Evolutionary conservation across 805 yeast genomes (phyloP).

Genomic region (Pachysolen tannophilus): DNA sequence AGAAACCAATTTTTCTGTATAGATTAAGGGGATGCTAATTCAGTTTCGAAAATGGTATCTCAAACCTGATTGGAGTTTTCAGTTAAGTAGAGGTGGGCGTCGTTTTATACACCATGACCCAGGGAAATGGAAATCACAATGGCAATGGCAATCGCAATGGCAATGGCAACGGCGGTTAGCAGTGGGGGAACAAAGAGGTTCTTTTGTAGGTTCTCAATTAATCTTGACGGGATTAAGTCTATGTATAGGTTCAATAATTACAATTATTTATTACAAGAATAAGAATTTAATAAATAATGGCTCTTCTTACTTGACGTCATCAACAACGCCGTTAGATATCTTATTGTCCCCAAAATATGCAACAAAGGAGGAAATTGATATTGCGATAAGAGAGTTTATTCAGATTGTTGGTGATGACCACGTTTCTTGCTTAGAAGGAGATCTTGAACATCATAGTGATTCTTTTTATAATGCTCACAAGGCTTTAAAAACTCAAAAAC

Average conservation of each 20-base stretch:
- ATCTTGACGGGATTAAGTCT: too few relatives aligned
- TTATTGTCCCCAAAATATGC: slow-evolving; percentile 42
- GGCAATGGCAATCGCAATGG: too few relatives aligned
- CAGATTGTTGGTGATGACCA: slow-evolving; percentile 41
- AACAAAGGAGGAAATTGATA: slow-evolving; percentile 26
- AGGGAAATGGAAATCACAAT: too few relatives aligned
- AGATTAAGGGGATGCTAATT: too few relatives aligned
- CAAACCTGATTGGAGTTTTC: too few relatives aligned
- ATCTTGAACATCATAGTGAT: slow-evolving; percentile 48
- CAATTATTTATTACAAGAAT: background rate
- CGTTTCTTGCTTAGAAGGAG: slow-evolving; percentile 31
- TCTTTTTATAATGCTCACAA: slow-evolving; percentile 63
- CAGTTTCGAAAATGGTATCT: too few relatives aligned
- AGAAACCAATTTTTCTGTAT: too few relatives aligned
- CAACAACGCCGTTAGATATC: slow-evolving; percentile 9
- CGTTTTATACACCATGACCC: too few relatives aligned
- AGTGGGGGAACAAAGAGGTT: too few relatives aligned
- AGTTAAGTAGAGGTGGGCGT: too few relatives aligned
- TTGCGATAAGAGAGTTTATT: slow-evolving; percentile 40
- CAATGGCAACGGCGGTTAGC: too few relatives aligned
- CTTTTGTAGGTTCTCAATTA: too few relatives aligned
- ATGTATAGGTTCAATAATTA: slow-evolving; percentile 1
- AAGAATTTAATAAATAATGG: slow-evolving; percentile 8
- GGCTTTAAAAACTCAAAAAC: slow-evolving; percentile 47
- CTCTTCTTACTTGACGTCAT: slow-evolving; percentile 10